Evolutionary conservation across 2,329 filamentous ascomycete species (phyloP), one percentile per base, ranked within the genome.

Genomic region (Fusarium odoratissimum): DNA sequence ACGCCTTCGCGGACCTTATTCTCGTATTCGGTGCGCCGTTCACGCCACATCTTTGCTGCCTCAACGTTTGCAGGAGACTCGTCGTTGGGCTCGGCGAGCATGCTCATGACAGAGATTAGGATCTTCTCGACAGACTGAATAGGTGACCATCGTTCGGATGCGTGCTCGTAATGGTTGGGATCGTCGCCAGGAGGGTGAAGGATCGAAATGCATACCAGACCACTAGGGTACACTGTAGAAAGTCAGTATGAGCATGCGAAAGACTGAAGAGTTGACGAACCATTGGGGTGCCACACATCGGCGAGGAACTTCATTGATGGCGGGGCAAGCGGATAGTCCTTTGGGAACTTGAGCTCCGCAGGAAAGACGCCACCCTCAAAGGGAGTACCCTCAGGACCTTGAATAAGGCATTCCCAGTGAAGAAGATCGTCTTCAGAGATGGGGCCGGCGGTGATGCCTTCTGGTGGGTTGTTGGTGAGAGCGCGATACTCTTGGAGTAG

Each of bases 91-190:
- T 97, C 95, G 2, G 95, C 95, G 49, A 98, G 89, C 95, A 98
- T 98, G 83, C 94, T 97, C 92, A 98, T 98, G 68, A 98, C 95
- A 52, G 91, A 95, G 64, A 98, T 95, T 75, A 98, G 87, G 76
- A 98, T 98, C 87, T 98, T 98, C 85, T 98, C 96, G 75, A 98
- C 95, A 67, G 93, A 96, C 85, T 98, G 96, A 71, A 98, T 97
- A 17, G 95, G 95, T 33, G 93, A 95, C 95, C 95, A 98, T 72
- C 95, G 91, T 86, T 98, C 96, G 3, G 93, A 95, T 12, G 96
- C 95, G 77, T 95, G 93, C 83, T 98, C 95, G 88, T 98, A 98
- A 86, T 97, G 95, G 85, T 98, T 98, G 60, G 96, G 96, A 83
- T 98, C 95, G 84, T 98, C 95, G 78, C 96, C 95, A 6, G 95